Evolutionary conservation across 2,329 filamentous ascomycete species (phyloP).

Genomic region (Nothophoma quercina): DNA sequence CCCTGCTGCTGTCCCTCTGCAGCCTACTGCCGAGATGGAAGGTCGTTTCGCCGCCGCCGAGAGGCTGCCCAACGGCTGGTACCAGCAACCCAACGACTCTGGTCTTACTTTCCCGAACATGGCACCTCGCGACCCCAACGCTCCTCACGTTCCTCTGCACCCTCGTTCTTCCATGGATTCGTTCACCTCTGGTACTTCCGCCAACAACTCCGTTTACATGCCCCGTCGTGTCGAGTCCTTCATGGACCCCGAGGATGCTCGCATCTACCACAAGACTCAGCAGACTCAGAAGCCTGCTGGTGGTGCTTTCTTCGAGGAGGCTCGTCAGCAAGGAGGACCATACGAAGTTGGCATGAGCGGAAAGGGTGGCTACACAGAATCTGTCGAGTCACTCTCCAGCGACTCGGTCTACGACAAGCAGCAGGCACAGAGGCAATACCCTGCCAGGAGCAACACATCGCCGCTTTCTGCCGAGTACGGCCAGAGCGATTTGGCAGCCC

Average conservation of each 20-base stretch:
- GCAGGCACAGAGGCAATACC: constrained; percentile 32
- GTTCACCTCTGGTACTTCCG: constrained; percentile 64
- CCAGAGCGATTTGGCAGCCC: constrained; percentile 35
- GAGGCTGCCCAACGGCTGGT: constrained; percentile 72
- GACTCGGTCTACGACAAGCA: constrained; percentile 45
- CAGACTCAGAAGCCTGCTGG: constrained; percentile 54
- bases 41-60: constrained; percentile 80
- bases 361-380: constrained; percentile 45
- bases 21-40: constrained; percentile 77
- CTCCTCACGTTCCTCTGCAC: constrained; percentile 58
- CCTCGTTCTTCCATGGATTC: constrained; percentile 73
- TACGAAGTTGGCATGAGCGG: constrained; percentile 35
- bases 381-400: constrained; percentile 46
- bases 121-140: constrained; percentile 54
- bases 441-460: constrained; percentile 34
- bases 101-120: constrained; percentile 63
- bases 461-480: constrained; percentile 42
- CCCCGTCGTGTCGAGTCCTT: constrained; percentile 76
- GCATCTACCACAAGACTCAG: constrained; percentile 76
- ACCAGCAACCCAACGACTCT: constrained; percentile 74
- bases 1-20: constrained; percentile 66
- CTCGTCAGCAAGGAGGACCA: constrained; percentile 31
- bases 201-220: constrained; percentile 67
- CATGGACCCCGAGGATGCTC: constrained; percentile 79
- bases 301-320: constrained; percentile 52